Evolutionary conservation across 2,329 filamentous ascomycete species (phyloP).

Genomic region (Graphilbum fragrans): DNA sequence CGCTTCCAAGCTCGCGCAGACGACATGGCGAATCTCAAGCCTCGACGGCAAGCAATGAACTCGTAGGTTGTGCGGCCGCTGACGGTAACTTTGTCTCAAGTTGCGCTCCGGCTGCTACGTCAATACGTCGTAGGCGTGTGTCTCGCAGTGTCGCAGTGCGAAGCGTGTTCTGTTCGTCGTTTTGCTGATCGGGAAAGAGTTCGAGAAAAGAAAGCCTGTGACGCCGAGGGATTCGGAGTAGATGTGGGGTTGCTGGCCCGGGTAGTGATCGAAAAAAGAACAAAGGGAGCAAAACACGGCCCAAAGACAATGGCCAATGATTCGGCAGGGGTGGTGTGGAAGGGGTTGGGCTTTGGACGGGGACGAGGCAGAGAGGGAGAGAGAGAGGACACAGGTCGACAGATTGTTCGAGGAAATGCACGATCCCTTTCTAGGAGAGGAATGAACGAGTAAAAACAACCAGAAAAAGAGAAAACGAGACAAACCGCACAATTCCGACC

Average conservation of each 20-base stretch:
- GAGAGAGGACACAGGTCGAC: too few species aligned
- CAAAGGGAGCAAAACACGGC: neutral
- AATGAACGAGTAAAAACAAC: neutral
- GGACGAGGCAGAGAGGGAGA: too few species aligned
- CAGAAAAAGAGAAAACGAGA: slow-evolving; percentile 5
- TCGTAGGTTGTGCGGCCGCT: neutral
- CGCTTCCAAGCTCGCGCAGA: slow-evolving; percentile 11
- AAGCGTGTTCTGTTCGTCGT: too few species aligned
- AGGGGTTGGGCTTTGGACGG: too few species aligned
- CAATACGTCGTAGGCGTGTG: too few species aligned
- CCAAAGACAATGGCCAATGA: too few species aligned
- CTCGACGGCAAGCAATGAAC: too few species aligned
- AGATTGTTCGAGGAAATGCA: neutral
- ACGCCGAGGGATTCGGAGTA: neutral
- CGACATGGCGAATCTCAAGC: slow-evolving; percentile 4
- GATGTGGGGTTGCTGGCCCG: neutral
- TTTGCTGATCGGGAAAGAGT: neutral
- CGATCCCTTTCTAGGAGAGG: neutral
- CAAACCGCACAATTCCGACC: slow-evolving; percentile 12
- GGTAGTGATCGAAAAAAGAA: neutral
- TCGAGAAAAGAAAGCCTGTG: neutral
- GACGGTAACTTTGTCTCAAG: too few species aligned
- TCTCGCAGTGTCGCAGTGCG: too few species aligned
- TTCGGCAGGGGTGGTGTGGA: too few species aligned
- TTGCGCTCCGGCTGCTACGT: too few species aligned